These are phyloP conservation scores for Aspergillus egyptiacus DNA, from an alignment of 495 filamentous ascomycete genomes.

Conservation along the genomic window DNA sequence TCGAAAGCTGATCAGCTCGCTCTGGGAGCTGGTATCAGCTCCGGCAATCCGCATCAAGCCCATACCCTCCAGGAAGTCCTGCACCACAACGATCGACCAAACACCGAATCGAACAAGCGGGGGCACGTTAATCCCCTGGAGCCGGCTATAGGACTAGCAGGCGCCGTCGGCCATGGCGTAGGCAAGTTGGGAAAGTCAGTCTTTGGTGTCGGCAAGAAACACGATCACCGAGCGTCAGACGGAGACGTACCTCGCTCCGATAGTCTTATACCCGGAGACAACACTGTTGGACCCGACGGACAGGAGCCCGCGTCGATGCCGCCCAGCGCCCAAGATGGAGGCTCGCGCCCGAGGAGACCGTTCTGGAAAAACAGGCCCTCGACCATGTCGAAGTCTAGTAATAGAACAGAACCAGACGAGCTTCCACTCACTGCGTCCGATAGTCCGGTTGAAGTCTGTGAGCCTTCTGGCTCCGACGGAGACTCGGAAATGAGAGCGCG, in stretches of 20 bases:
- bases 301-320: not conserved
- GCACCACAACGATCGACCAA: conserved; percentile 23
- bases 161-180: conserved; percentile 56
- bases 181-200: conserved; percentile 53
- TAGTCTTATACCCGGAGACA: conserved; percentile 37
- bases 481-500: conserved; percentile 16
- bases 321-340: not conserved
- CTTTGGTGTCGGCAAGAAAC: conserved; percentile 44
- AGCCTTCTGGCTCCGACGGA: conserved; percentile 11
- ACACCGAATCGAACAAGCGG: conserved; percentile 23
- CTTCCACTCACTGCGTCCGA: conserved; percentile 36
- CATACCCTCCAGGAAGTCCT: conserved; percentile 66
- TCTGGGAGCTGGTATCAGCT: conserved; percentile 65
- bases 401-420: conserved; percentile 29
- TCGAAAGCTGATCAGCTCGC: conserved; percentile 50
- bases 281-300: not conserved
- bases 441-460: conserved; percentile 18
- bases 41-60: conserved; percentile 77
- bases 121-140: conserved; percentile 26
- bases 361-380: conserved; percentile 42
- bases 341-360: conserved; percentile 29
- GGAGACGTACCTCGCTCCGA: conserved; percentile 49
- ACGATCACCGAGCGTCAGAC: conserved; percentile 33
- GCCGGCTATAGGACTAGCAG: conserved; percentile 39
- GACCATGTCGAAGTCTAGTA: conserved; percentile 26